Base-by-base conservation (phyloP, 2,329 filamentous ascomycete species). In the Fusarium marasasianum region DNA sequence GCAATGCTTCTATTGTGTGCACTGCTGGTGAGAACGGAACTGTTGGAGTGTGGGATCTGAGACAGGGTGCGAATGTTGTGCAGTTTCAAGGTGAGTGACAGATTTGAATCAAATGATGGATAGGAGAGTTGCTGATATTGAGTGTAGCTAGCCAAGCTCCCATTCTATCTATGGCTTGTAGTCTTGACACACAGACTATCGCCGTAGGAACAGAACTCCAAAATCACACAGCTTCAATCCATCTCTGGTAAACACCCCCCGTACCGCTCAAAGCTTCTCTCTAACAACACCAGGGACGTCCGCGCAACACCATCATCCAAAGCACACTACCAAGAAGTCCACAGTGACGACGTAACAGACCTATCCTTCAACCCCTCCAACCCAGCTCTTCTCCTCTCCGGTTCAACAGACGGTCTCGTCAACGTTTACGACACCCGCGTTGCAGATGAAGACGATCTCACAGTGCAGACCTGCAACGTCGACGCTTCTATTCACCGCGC, bases 381-480 rank as follows among this genome's bases (percentile, higher is more conserved):
- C 55, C 86, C 89, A 2, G 86, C 88, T 50, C 84, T 93, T 22
- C 87, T 96, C 11, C 86, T 96, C 17, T 94, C 93, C 3, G 93
- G 92, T 48, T 94, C 92, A 43, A 96, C 93, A 20, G 94, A 96
- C 81, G 93, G 93, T 12, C 88, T 96, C 3, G 88, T 96, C 77
- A 95, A 93, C 78, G 85, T 96, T 51, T 94, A 92, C 82, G 91
- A 96, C 83, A 92, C 90, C 24, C 86, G 87, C 54, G 87, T 93
- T 66, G 82, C 86, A 24, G 92, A 94, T 75, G 93, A 96, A 82
- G 93, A 96, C 79, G 93, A 96, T 53, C 91, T 93, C 2, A 85
- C 95, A 26, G 86, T 93, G 66, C 92, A 94, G 82, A 93, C 94
- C 18, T 91, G 95, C 80, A 96, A 96, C 81, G 92, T 94, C 79